Evolutionary conservation across 345 rosid genomes (phyloP).

Genomic region (Abelmoschus esculentus): DNA sequence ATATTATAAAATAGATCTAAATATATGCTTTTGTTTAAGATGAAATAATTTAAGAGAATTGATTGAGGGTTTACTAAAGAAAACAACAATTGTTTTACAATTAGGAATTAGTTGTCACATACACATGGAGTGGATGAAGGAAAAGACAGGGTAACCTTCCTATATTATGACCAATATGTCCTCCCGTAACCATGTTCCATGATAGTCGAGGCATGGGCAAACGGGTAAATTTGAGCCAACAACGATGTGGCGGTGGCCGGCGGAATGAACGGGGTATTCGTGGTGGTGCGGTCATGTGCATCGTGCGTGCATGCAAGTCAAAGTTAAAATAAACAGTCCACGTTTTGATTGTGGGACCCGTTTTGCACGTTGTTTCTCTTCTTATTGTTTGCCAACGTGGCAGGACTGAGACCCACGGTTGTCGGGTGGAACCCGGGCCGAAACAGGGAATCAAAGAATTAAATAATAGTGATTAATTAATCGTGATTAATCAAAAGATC

Average conservation of each 20-base stretch:
- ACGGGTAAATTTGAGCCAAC: background rate
- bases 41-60: no score
- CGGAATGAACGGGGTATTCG: background rate
- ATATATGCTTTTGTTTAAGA: no score
- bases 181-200: background rate
- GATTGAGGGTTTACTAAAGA: no score
- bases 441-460: conserved; percentile 19
- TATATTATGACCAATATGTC: conserved; percentile 5
- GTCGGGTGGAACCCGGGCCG: conserved; percentile 31
- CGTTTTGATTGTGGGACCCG: conserved; percentile 40
- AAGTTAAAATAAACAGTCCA: conserved; percentile 16
- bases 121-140: conserved; percentile 28
- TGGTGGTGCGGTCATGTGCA: conserved; percentile 39
- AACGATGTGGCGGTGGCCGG: conserved; percentile 17
- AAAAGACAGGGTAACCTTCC: conserved; percentile 30
- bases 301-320: conserved; percentile 44
- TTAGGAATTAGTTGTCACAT: conserved; percentile 28
- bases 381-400: conserved; percentile 2
- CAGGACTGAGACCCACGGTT: background rate
- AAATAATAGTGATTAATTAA: no score
- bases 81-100: background rate
- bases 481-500: no score
- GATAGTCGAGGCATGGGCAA: background rate
- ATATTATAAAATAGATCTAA: no score
- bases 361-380: conserved; percentile 14